These are phyloP conservation scores for Coniochaeta sp. DNA, from an alignment of 2,329 filamentous ascomycete genomes.

Conservation along the genomic window DNA sequence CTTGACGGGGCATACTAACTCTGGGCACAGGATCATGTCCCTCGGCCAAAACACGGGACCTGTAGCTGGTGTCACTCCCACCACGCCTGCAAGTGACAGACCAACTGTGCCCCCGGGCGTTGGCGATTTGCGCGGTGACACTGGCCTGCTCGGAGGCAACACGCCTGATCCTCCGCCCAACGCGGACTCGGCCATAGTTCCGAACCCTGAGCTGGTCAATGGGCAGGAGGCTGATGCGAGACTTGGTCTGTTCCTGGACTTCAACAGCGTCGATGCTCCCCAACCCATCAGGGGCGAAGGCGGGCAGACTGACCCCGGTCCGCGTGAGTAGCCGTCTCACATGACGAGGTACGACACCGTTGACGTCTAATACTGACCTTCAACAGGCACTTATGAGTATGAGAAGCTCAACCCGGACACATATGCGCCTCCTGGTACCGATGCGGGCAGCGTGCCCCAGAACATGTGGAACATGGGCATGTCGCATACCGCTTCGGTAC, in stretches of 20 bases:
- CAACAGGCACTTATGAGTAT: too few relatives aligned
- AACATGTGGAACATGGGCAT: slow-evolving; percentile 49
- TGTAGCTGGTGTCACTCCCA: too few relatives aligned
- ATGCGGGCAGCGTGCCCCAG: slow-evolving; percentile 38
- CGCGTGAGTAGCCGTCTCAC: too few relatives aligned
- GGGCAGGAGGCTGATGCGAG: slow-evolving; percentile 43
- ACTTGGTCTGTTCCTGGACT: slow-evolving; percentile 46
- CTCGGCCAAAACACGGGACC: too few relatives aligned
- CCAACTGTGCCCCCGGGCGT: too few relatives aligned
- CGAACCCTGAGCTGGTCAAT: slow-evolving; percentile 32
- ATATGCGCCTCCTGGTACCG: slow-evolving; percentile 46
- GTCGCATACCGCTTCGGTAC: slow-evolving; percentile 37
- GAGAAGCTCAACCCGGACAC: slow-evolving; percentile 48
- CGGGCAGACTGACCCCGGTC: slow-evolving; percentile 45
- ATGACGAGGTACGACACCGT: too few relatives aligned
- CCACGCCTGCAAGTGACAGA: too few relatives aligned
- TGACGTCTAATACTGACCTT: too few relatives aligned
- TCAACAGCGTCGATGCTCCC: slow-evolving; percentile 41
- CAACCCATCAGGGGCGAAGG: slow-evolving; percentile 46
- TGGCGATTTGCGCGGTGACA: too few relatives aligned
- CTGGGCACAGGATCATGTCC: too few relatives aligned
- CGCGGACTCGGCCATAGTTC: slow-evolving; percentile 30
- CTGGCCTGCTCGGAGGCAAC: too few relatives aligned
- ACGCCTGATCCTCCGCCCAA: slow-evolving; percentile 18
- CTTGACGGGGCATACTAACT: too few relatives aligned